A percentile compares a stretch with the other conserved stretches of the same genome.
Conservation (phyloP, 345 rosid genomes). For the Kernera saxatilis region DNA sequence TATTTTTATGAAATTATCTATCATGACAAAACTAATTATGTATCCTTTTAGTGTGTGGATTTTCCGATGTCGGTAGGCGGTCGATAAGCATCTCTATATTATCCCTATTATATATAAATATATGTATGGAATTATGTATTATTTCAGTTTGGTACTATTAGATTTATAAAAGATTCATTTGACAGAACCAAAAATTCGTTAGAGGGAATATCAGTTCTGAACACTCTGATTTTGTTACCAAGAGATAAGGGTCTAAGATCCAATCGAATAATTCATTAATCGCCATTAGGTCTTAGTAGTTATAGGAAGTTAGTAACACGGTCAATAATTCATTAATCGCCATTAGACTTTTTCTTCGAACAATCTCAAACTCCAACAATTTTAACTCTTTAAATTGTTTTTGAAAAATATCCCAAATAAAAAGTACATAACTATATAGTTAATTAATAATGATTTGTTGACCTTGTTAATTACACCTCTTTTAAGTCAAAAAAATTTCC, state of each 20-base stretch:
- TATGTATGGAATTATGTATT: background rate
- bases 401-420: no score
- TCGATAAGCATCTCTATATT: background rate
- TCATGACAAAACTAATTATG: background rate
- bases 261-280: background rate
- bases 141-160: background rate
- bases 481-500: no score
- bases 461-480: no score
- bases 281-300: background rate
- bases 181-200: background rate
- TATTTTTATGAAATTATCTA: conserved; percentile 14
- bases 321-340: background rate
- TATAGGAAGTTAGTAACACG: background rate
- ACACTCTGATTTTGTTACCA: background rate
- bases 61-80: background rate
- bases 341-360: background rate
- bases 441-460: no score
- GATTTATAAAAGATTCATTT: background rate
- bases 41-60: background rate
- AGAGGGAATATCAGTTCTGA: background rate
- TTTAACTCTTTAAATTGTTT: no score
- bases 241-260: background rate
- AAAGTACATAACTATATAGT: no score
- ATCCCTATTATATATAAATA: background rate
- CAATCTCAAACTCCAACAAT: background rate